These are phyloP conservation scores for Penicillium sclerotiorum DNA, from an alignment of 2,329 filamentous ascomycete species.

Conservation along the genomic window DNA sequence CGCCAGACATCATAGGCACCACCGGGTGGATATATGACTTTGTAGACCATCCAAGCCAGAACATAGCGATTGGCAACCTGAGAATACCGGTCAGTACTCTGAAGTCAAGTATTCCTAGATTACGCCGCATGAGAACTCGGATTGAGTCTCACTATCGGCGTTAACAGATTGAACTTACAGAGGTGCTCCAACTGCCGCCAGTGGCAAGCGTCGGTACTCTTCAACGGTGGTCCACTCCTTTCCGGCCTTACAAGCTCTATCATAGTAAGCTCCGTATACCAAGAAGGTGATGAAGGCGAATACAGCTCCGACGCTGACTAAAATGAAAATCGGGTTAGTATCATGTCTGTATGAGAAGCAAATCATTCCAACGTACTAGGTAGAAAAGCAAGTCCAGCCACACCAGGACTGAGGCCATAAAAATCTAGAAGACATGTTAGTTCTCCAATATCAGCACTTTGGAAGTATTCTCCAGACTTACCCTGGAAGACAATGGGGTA, in stretches of 20 bases:
- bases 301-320: not conserved
- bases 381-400: conserved; percentile 34
- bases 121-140: no score
- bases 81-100: no score
- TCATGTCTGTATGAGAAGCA: not conserved
- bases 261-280: not conserved
- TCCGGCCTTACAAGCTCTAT: not conserved
- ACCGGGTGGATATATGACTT: conserved; percentile 34
- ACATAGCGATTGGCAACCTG: conserved; percentile 40
- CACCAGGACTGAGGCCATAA: conserved; percentile 31
- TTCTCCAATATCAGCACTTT: not conserved
- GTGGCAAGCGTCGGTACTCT: conserved; percentile 39
- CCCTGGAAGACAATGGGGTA: conserved; percentile 68
- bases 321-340: not conserved
- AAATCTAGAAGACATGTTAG: no score
- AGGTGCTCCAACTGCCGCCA: conserved; percentile 45
- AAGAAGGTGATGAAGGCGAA: not conserved
- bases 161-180: no score
- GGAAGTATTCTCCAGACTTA: conserved; percentile 35
- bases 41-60: conserved; percentile 39
- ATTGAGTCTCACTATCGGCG: no score
- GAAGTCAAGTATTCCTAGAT: no score
- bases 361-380: conserved; percentile 21
- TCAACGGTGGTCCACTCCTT: not conserved
- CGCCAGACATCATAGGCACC: conserved; percentile 34